Evolutionary conservation across 108 stramenopile genomes (phyloP), one percentile per base, ranked within the genome.

Genomic region (Pseudonitzschia multistriata): DNA sequence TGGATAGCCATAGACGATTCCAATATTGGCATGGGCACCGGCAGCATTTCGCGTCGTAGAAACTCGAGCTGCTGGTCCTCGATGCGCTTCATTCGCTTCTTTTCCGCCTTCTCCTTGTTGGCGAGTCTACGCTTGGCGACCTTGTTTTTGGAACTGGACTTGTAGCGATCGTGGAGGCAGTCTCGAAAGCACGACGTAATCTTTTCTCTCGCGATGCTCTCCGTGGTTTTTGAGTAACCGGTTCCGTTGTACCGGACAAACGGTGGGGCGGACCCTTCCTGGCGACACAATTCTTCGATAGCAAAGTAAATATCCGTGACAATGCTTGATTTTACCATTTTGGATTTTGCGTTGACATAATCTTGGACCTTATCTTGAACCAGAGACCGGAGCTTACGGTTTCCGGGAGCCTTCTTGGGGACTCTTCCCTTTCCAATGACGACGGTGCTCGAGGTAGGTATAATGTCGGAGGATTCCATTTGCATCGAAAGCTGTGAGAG

Each of bases 361-460:
- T 63, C 71, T 0, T 72, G 21, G 17, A 65, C 35, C 22, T 36
- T 30, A 5, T 39, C 45, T 28, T 36, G 50, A 5, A 72, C 71
- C 22, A 72, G 21, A 11, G 47, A 14, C 0, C 63, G 62, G 3
- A 72, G 37, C 3, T 62, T 35, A 0, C 28, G 36, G 42, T 72
- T 72, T 30, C 71, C 71, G 19, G 62, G 62, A 0, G 62, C 49
- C 15, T 63, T 52, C 28, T 49, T 45, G n/a, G 63, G 62, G 21
- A 64, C 42, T 36, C 49, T 33, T 5, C 71, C 71, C 36, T 65
- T 63, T 10, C 71, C 71, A 55, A 72, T 72, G 29, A 72, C 71
- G 11, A 52, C 50, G 1, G 50, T 52, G 25, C 50, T 52, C 3
- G 50, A n/a, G 25, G 50, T 52, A 24, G 50, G 50, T 7, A 19